phyloP scores from a whole-genome alignment of 208 protist species.

The Wallacemonas sp. region DNA sequence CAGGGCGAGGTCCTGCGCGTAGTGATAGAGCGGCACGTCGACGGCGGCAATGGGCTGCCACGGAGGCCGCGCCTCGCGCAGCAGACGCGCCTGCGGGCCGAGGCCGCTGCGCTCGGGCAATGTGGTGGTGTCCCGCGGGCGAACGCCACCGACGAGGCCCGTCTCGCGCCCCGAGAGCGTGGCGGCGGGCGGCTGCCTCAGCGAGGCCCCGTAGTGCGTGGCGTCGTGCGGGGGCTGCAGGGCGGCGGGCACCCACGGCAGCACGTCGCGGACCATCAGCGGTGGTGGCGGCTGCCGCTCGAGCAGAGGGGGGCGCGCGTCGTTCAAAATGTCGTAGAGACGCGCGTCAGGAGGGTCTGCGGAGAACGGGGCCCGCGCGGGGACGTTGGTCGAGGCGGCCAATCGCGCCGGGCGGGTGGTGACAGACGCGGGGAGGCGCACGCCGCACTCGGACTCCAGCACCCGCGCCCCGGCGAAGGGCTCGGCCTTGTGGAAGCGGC shows the following conservation, averaged over 20 bases:
- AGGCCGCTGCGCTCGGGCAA: too few species aligned
- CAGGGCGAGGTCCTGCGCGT: constrained; percentile 51
- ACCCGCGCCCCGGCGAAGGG: constrained; percentile 50
- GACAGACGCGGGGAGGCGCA: constrained; percentile 5
- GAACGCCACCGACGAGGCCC: neutral
- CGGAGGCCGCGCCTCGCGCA: constrained; percentile 27
- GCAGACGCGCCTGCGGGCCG: neutral
- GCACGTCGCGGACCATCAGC: constrained; percentile 25
- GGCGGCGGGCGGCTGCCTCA: neutral
- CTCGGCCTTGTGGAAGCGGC: constrained; percentile 50
- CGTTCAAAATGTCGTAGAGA: neutral
- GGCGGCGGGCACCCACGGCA: constrained; percentile 27
- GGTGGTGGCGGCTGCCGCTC: constrained; percentile 36
- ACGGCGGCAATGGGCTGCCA: constrained; percentile 62
- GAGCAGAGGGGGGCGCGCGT: constrained; percentile 31
- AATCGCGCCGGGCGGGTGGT: constrained; percentile 5
- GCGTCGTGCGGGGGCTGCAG: constrained; percentile 36
- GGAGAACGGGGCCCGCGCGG: constrained; percentile 7
- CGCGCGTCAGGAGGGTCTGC: neutral
- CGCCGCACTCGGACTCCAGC: constrained; percentile 28
- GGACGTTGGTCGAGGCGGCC: neutral
- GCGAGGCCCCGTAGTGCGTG: constrained; percentile 27
- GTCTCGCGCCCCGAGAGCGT: neutral
- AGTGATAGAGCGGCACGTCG: constrained; percentile 55
- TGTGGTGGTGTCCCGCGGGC: too few species aligned